Base-by-base conservation (phyloP, 2,329 filamentous ascomycete species). In the Scedosporium boydii region DNA sequence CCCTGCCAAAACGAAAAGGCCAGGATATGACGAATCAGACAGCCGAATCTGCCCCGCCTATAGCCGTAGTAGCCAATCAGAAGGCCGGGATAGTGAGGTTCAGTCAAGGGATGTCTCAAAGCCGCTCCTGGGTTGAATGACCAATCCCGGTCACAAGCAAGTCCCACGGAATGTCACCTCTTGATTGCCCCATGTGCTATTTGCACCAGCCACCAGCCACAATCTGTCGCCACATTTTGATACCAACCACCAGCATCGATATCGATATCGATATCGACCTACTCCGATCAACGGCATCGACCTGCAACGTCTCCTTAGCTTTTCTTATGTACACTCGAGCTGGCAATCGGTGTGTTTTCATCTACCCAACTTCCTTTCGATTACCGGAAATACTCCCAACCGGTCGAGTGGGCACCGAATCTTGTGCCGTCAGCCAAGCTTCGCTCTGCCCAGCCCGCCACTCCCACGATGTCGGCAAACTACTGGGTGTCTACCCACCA, bases 401-500 rank as follows among this genome's bases (percentile, higher is more conserved):
- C 12, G 4, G 18, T 55, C 51, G 51, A 55, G 51, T 27, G 51
- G 10, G 23, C 48, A 26, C 12, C 44, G 59, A 23, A 21, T 16
- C n/a, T 38, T 41, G 26, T 14, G n/a, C 44, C 44, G 27, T 29
- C 23, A 23, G 23, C 51, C 34, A 23, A 55, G 18, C 9, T 60
- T 18, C 44, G 44, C 16, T 38, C 21, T 23, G 58, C 10, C 58
- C 46, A 7, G 38, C 26, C 38, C 42, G 14, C 23, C n/a, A 41
- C 44, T 18, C 44, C 21, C 60, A 58, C 63, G 61, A 97, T 97
- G 93, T 91, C 93, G 41, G 90, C 93, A 72, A 97, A 93, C 76
- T 99, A 93, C 78, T 99, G 93, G 93, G 89, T 91, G 66, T 98
- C 95, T 62, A 95, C 91, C 27, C 95, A 99, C 77, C 85, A 88